Percentiles rank a stretch among this genome's conserved stretches.
These are phyloP conservation scores for Melastoma candidum DNA, from an alignment of 441 rosid genomes.

Conservation along the genomic window DNA sequence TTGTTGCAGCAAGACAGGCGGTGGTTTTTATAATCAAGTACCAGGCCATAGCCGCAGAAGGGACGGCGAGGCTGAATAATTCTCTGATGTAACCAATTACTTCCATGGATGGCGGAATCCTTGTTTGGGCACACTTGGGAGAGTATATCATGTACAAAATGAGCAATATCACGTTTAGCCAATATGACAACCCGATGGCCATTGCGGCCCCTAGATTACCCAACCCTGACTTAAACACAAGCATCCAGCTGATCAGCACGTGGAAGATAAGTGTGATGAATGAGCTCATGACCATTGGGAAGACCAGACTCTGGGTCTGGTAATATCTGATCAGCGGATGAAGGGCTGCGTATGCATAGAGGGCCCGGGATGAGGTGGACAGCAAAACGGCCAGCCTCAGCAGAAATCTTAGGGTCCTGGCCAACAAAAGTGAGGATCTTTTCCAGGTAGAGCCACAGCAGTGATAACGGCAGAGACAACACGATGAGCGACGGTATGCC, in stretches of 20 bases:
- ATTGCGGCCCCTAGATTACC: constrained; percentile 35
- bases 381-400: constrained; percentile 25
- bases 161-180: constrained; percentile 25
- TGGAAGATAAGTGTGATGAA: constrained; percentile 1
- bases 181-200: constrained; percentile 24
- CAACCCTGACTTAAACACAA: constrained; percentile 19
- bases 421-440: constrained; percentile 21
- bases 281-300: constrained; percentile 21
- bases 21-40: constrained; percentile 3
- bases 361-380: constrained; percentile 28
- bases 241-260: constrained; percentile 16
- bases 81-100: constrained; percentile 11
- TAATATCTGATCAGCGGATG: constrained; percentile 29
- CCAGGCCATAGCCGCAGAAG: constrained; percentile 39
- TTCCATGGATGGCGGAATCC: constrained; percentile 27
- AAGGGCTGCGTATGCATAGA: constrained; percentile 22
- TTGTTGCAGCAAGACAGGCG: not conserved
- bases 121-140: constrained; percentile 19
- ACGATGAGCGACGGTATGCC: no score
- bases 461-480: constrained; percentile 14
- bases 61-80: constrained; percentile 16
- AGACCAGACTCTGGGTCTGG: constrained; percentile 21
- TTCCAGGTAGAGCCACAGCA: constrained; percentile 23
- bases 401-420: constrained; percentile 29
- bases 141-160: constrained; percentile 24